Evolutionary conservation across 352 stramenopile genomes (phyloP).

Genomic region (Aphanomyces euteiches): DNA sequence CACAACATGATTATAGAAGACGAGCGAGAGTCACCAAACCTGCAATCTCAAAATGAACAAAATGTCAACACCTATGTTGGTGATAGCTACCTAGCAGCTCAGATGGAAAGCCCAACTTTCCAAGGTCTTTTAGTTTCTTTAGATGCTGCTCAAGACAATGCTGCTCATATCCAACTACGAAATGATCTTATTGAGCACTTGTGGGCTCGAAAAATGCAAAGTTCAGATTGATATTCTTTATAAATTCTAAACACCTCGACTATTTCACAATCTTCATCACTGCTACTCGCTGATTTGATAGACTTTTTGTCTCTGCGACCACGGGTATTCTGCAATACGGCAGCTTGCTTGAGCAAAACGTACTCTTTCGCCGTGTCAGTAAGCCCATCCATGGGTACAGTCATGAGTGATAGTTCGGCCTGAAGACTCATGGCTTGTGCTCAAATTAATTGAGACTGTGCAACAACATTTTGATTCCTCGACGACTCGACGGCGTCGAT

Average conservation of each 20-base stretch:
- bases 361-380: not conserved
- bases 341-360: not conserved
- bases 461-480: too few species aligned
- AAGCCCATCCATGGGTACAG: not conserved
- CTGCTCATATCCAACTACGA: not conserved
- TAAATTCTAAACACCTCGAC: too few species aligned
- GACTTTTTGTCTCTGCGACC: too few species aligned
- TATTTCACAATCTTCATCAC: too few species aligned
- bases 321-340: not conserved
- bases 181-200: not conserved
- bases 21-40: not conserved
- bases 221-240: too few species aligned
- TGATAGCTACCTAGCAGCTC: not conserved
- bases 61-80: too few species aligned
- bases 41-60: not conserved
- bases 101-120: not conserved
- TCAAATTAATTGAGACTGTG: too few species aligned
- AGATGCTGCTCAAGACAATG: constrained; percentile 3
- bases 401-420: not conserved
- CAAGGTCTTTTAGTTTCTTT: not conserved
- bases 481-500: too few species aligned
- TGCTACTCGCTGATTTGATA: too few species aligned
- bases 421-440: too few species aligned
- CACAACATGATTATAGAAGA: constrained; percentile 3
- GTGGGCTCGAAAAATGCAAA: not conserved